These are phyloP conservation scores for Podaxis sp. DNA, from an alignment of 768 basidiomycete genomes.

Conservation along the genomic window DNA sequence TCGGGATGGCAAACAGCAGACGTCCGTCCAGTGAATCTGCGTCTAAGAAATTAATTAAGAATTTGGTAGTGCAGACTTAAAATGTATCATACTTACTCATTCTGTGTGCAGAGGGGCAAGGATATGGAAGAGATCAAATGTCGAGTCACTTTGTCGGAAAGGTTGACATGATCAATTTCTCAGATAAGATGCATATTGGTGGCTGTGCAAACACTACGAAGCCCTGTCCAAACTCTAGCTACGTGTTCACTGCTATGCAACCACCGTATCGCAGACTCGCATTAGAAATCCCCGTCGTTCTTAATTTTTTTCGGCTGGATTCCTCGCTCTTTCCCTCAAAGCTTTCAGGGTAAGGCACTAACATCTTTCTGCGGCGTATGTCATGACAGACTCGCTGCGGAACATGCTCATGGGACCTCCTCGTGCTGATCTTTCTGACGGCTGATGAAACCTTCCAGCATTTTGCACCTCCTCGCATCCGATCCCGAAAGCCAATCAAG, in stretches of 20 bases:
- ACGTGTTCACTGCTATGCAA: background rate
- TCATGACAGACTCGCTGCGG: background rate
- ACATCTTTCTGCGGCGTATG: background rate
- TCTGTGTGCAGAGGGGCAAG: background rate
- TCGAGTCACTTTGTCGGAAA: constrained; percentile 11
- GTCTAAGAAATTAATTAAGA: constrained; percentile 36
- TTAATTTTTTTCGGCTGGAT: too few relatives aligned
- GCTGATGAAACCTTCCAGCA: background rate
- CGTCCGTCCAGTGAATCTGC: constrained; percentile 81
- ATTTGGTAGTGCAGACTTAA: constrained; percentile 4
- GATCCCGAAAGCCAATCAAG: constrained; percentile 8
- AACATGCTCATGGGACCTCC: background rate
- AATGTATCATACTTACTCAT: constrained; percentile 15
- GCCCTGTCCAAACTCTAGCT: background rate
- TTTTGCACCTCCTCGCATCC: background rate
- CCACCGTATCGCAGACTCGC: background rate
- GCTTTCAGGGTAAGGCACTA: background rate
- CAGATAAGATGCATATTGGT: constrained; percentile 14
- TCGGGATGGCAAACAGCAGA: constrained; percentile 92
- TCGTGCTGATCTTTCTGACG: background rate
- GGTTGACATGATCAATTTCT: background rate
- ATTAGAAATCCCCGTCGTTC: background rate
- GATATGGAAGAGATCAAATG: background rate
- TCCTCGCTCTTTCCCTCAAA: background rate
- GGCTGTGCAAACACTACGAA: constrained; percentile 13